These are phyloP conservation scores for Cordyceps cateniannulata DNA, from an alignment of 2,329 filamentous ascomycete species.

Conservation along the genomic window DNA sequence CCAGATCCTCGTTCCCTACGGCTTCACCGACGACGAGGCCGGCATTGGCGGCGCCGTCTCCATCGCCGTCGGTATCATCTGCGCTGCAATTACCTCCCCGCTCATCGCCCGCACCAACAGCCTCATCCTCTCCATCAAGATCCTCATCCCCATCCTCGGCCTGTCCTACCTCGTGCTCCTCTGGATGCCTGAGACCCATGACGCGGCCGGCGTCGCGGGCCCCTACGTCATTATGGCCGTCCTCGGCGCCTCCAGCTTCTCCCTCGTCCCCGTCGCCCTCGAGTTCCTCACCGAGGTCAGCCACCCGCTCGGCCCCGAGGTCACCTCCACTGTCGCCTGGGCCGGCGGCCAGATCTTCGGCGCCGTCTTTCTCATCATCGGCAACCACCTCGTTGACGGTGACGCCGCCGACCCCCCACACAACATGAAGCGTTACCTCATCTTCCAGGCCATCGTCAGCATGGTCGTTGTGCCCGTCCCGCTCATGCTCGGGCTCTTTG, in stretches of 20 bases:
- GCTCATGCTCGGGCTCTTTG: conserved; percentile 64
- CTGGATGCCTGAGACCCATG: conserved; percentile 61
- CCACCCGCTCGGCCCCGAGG: conserved; percentile 79
- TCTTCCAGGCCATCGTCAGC: conserved; percentile 72
- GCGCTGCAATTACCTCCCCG: conserved; percentile 69
- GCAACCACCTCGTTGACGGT: conserved; percentile 63
- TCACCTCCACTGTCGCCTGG: conserved; percentile 81
- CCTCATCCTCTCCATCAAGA: conserved; percentile 66
- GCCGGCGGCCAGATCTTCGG: conserved; percentile 79
- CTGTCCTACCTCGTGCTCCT: conserved; percentile 70
- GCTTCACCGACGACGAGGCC: conserved; percentile 74
- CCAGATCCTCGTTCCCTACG: conserved; percentile 83
- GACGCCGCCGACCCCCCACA: conserved; percentile 48
- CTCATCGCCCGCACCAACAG: conserved; percentile 79
- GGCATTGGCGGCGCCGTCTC: conserved; percentile 86
- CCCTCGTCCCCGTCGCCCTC: conserved; percentile 73
- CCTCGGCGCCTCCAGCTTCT: conserved; percentile 74
- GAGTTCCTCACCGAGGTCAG: conserved; percentile 85
- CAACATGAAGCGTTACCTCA: conserved; percentile 68
- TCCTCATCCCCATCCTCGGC: conserved; percentile 68
- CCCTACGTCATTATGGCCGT: conserved; percentile 70
- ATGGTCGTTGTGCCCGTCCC: conserved; percentile 60
- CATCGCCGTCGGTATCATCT: conserved; percentile 79
- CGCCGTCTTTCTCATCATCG: conserved; percentile 75
- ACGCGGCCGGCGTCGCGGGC: conserved; percentile 58